These are phyloP conservation scores for Gossypium rotundifolium DNA, from an alignment of 345 rosid species.

Conservation along the genomic window DNA sequence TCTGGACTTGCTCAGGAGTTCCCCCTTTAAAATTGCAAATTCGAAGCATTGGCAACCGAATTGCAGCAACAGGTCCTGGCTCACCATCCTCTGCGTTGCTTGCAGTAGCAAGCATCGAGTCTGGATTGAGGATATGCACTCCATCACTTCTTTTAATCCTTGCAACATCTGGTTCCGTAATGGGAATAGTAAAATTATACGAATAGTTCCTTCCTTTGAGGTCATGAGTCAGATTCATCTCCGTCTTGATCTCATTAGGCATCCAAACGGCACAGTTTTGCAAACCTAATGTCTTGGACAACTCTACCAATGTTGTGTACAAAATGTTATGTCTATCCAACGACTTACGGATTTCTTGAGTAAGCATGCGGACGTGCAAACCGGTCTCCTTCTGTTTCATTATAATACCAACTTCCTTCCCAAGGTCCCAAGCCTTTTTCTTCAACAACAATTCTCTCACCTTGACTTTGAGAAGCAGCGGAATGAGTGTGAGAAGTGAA, in stretches of 20 bases:
- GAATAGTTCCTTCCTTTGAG: conserved; percentile 43
- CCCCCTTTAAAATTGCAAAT: conserved; percentile 84
- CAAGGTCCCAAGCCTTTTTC: conserved; percentile 87
- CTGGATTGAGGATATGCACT: conserved; percentile 50
- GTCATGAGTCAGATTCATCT: conserved; percentile 74
- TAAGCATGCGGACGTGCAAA: conserved; percentile 87
- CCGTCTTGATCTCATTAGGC: conserved; percentile 55
- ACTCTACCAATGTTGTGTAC: conserved; percentile 83
- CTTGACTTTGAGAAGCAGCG: conserved; percentile 87
- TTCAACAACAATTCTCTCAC: conserved; percentile 88
- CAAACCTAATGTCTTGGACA: conserved; percentile 75
- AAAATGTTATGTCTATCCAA: conserved; percentile 82
- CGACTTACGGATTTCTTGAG: conserved; percentile 87
- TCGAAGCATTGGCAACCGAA: conserved; percentile 93
- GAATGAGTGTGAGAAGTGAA: conserved; percentile 81
- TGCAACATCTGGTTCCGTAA: conserved; percentile 60
- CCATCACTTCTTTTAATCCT: conserved; percentile 51
- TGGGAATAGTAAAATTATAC: conserved; percentile 40
- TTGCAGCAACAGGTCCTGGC: conserved; percentile 77
- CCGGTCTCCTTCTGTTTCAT: conserved; percentile 85
- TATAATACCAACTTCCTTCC: conserved; percentile 85
- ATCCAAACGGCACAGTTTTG: conserved; percentile 97
- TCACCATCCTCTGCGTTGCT: conserved; percentile 51
- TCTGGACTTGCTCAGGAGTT: conserved; percentile 64
- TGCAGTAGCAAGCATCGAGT: conserved; percentile 58